Percentiles rank a stretch among this genome's conserved stretches.
These are phyloP conservation scores for Acacia confusa DNA, from an alignment of 306 rosid species.

Conservation along the genomic window DNA sequence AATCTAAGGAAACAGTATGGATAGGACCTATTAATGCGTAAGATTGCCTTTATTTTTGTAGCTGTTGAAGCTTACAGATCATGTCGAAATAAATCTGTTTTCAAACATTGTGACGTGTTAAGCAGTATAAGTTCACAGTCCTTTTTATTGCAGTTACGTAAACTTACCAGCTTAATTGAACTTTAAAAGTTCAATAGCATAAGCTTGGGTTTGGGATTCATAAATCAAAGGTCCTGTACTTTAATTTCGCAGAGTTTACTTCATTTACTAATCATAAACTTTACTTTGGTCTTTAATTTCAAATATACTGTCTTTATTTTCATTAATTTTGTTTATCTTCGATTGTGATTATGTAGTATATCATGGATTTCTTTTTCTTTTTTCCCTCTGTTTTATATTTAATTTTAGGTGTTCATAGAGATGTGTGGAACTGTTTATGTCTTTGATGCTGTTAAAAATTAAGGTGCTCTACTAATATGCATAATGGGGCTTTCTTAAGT, in stretches of 20 bases:
- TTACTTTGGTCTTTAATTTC: not conserved
- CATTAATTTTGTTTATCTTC: not conserved
- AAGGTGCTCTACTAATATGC: not conserved
- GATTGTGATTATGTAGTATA: not conserved
- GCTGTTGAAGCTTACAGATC: not conserved
- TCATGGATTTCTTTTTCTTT: too few relatives aligned
- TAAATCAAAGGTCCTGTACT: not conserved
- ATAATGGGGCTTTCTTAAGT: not conserved
- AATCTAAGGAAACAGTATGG: not conserved
- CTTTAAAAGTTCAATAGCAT: not conserved
- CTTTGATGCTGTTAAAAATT: not conserved
- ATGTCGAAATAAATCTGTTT: not conserved
- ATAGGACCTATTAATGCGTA: not conserved
- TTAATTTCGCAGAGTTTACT: constrained; percentile 13
- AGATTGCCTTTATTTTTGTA: not conserved
- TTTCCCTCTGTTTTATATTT: not conserved
- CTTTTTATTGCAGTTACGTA: not conserved
- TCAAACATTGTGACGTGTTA: not conserved
- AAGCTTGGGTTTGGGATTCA: constrained; percentile 10
- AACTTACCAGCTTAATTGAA: not conserved
- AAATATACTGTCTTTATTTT: not conserved
- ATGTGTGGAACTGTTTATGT: constrained; percentile 2
- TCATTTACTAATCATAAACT: not conserved
- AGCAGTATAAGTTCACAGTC: not conserved
- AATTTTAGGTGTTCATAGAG: not conserved